Evolutionary conservation across 139 green algal species (phyloP).

Genomic region (Edaphochlamys debaryana): DNA sequence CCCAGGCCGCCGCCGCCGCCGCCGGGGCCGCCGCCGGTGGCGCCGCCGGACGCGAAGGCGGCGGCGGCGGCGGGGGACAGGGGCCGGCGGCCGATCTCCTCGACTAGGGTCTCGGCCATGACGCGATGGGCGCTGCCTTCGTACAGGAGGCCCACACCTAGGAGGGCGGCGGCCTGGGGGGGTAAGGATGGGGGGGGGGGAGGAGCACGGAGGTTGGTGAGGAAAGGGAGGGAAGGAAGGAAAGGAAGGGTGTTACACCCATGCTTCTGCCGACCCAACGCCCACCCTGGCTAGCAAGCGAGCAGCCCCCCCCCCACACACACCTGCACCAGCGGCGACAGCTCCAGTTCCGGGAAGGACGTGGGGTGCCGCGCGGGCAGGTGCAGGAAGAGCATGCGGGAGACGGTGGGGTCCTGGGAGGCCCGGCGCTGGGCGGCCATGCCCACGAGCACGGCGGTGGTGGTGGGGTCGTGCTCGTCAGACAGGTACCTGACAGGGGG

Average conservation of each 20-base stretch:
- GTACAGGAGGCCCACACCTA: slow-evolving; percentile 92
- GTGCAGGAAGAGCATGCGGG: slow-evolving; percentile 94
- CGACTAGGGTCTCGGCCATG: slow-evolving; percentile 89
- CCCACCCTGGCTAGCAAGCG: neutral
- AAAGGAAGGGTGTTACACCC: no score
- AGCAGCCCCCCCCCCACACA: neutral
- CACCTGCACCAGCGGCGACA: slow-evolving; percentile 87
- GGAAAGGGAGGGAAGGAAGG: neutral
- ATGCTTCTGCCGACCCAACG: neutral
- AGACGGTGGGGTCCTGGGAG: slow-evolving; percentile 76
- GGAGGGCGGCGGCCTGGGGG: slow-evolving; percentile 79
- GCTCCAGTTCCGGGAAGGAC: slow-evolving; percentile 93
- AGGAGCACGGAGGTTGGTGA: neutral
- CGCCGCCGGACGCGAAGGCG: neutral
- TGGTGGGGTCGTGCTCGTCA: slow-evolving; percentile 88
- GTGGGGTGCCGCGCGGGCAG: slow-evolving; percentile 87
- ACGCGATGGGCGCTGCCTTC: slow-evolving; percentile 85
- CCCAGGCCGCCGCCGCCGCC: slow-evolving; percentile 9
- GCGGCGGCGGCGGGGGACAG: slow-evolving; percentile 37
- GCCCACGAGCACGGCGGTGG: slow-evolving; percentile 89
- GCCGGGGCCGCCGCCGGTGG: neutral
- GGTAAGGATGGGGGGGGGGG: neutral
- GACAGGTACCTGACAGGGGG: slow-evolving; percentile 68
- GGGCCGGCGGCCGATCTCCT: slow-evolving; percentile 86
- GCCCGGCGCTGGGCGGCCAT: slow-evolving; percentile 72